Conservation (phyloP, 345 rosid genomes). For the Rhodamnia argentea region DNA sequence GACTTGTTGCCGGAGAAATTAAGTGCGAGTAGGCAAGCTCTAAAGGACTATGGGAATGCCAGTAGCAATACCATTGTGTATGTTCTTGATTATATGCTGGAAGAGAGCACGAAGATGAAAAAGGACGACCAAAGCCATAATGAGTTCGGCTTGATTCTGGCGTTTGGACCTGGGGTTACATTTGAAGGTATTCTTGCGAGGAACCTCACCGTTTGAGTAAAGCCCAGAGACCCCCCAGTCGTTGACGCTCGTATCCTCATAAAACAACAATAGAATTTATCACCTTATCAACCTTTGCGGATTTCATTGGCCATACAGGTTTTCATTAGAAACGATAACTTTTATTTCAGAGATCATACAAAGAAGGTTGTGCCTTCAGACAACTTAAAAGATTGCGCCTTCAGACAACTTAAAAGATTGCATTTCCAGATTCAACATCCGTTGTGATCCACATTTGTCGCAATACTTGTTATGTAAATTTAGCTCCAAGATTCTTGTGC, state of each 20-base stretch:
- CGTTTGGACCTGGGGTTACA: slow-evolving; percentile 96
- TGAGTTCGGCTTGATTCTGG: slow-evolving; percentile 81
- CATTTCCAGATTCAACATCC: background rate
- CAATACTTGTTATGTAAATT: background rate
- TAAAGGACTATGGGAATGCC: slow-evolving; percentile 89
- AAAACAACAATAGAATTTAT: background rate
- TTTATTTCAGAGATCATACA: background rate
- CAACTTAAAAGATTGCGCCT: background rate
- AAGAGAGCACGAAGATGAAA: slow-evolving; percentile 48
- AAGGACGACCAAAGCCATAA: slow-evolving; percentile 2
- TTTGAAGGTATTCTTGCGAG: slow-evolving; percentile 96
- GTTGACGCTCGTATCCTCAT: background rate
- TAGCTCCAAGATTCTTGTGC: background rate
- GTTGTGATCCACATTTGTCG: background rate
- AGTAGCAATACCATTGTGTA: slow-evolving; percentile 91
- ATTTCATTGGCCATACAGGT: background rate
- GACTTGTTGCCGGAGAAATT: slow-evolving; percentile 67
- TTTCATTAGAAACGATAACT: background rate
- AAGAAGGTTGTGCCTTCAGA: background rate
- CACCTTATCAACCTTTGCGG: background rate
- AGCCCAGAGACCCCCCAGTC: background rate
- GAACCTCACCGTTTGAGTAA: slow-evolving; percentile 36
- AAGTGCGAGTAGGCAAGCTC: slow-evolving; percentile 72
- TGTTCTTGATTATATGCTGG: slow-evolving; percentile 84
- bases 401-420: background rate